Evolutionary conservation across 768 basidiomycete species (phyloP).

Genomic region (Lentinula guzmanii): DNA sequence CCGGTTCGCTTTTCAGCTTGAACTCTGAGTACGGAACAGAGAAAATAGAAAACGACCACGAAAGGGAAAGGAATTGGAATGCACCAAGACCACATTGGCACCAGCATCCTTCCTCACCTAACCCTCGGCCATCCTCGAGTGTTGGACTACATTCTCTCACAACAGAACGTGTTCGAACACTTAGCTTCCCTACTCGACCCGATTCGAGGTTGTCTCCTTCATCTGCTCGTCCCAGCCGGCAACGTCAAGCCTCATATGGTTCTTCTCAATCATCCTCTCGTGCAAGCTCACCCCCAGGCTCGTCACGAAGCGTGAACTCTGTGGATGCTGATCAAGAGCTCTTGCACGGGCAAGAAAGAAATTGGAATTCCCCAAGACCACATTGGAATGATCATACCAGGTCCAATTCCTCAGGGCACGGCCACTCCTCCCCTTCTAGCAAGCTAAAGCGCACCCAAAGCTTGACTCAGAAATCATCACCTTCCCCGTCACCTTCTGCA

Average conservation of each 20-base stretch:
- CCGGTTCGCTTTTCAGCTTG: conserved; percentile 27
- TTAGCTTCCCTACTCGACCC: conserved; percentile 33
- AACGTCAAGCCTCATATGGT: conserved; percentile 26
- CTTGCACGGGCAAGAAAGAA: conserved; percentile 52
- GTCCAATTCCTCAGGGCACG: not conserved
- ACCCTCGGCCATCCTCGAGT: conserved; percentile 23
- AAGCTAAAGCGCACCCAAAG: not conserved
- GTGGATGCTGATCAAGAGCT: conserved; percentile 26
- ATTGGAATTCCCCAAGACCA: conserved; percentile 64
- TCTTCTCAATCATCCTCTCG: conserved; percentile 8
- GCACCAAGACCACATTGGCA: conserved; percentile 57
- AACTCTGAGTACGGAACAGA: conserved; percentile 25
- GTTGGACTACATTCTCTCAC: conserved; percentile 34
- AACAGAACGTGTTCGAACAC: conserved; percentile 25
- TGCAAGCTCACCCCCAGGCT: conserved; percentile 16
- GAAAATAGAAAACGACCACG: conserved; percentile 32
- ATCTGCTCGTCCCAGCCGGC: conserved; percentile 3
- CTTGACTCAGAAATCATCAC: conserved; percentile 9
- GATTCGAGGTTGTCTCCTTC: conserved; percentile 28
- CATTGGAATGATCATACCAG: conserved; percentile 34
- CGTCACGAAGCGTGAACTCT: conserved; percentile 24
- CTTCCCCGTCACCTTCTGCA: conserved; percentile 12
- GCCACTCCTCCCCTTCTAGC: not conserved
- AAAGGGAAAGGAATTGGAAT: conserved; percentile 68
- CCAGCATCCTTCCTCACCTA: conserved; percentile 9